Conservation (phyloP, 176 grass and related monocot species). For the Elaeis guineensis region DNA sequence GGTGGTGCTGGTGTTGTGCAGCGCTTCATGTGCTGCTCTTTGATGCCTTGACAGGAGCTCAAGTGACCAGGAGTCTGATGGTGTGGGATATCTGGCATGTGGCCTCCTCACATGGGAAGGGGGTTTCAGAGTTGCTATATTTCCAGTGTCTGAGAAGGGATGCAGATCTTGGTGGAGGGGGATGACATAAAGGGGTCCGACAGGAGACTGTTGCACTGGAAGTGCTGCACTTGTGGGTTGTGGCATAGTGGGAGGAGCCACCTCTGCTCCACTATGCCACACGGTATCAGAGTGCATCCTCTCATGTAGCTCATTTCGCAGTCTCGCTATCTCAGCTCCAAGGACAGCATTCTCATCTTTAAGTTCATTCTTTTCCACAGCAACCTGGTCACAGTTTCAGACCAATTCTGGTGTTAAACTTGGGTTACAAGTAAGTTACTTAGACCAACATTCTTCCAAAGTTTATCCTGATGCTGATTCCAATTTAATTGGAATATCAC, state of each 20-base stretch:
- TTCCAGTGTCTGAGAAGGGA: not conserved
- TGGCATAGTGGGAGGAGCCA: not conserved
- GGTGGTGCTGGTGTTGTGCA: not conserved
- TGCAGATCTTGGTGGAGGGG: slow-evolving; percentile 9
- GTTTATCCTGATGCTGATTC: too few relatives aligned
- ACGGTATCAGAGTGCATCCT: slow-evolving; percentile 1
- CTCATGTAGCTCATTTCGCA: slow-evolving; percentile 12
- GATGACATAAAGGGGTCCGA: not conserved
- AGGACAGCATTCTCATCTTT: slow-evolving; percentile 18
- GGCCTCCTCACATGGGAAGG: slow-evolving; percentile 11
- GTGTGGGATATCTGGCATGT: slow-evolving; percentile 13
- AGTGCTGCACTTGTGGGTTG: not conserved
- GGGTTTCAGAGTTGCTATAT: not conserved
- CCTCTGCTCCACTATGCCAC: not conserved
- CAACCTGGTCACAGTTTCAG: slow-evolving; percentile 5
- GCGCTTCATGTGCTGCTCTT: slow-evolving; percentile 13
- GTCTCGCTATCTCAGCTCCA: slow-evolving; percentile 3
- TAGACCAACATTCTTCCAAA: too few relatives aligned
- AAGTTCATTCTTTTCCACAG: slow-evolving; percentile 14
- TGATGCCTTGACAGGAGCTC: slow-evolving; percentile 18
- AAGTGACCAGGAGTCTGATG: slow-evolving; percentile 16
- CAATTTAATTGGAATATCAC: too few relatives aligned
- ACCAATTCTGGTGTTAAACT: not conserved
- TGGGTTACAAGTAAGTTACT: too few relatives aligned
- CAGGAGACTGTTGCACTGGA: slow-evolving; percentile 6